phyloP scores from a whole-genome alignment of 306 rosid species.

The Lathyrus aphaca region DNA sequence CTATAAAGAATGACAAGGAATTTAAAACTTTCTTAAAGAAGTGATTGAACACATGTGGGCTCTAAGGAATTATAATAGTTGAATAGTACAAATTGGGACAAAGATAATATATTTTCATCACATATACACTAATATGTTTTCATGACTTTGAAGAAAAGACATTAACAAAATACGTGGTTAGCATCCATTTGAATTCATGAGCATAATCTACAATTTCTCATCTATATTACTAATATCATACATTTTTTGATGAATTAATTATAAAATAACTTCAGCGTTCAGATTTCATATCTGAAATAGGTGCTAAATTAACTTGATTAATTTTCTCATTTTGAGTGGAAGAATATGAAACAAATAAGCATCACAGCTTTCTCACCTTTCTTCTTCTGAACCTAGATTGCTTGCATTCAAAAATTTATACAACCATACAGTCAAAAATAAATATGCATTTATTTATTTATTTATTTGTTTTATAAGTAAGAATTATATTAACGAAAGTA shows the following conservation, averaged over 20 bases:
- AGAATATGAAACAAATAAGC: too few relatives aligned
- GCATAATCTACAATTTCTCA: constrained; percentile 28
- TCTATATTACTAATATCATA: background rate
- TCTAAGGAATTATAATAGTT: constrained; percentile 46
- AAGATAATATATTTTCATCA: constrained; percentile 49
- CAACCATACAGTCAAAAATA: too few relatives aligned
- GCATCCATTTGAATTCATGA: constrained; percentile 24
- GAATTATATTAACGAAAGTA: too few relatives aligned
- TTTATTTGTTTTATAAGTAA: too few relatives aligned
- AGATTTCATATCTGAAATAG: background rate
- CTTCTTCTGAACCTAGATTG: too few relatives aligned
- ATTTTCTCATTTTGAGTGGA: too few relatives aligned
- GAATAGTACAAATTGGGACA: constrained; percentile 47
- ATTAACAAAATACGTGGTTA: constrained; percentile 23
- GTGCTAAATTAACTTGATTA: too few relatives aligned
- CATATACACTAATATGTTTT: constrained; percentile 41
- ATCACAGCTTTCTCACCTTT: too few relatives aligned
- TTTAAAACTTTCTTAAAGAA: too few relatives aligned
- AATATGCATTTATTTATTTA: too few relatives aligned
- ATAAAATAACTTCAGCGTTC: background rate
- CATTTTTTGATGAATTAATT: background rate
- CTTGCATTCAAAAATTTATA: too few relatives aligned
- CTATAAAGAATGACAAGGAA: too few relatives aligned
- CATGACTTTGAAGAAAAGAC: constrained; percentile 37
- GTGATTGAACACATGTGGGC: constrained; percentile 52